Conservation (phyloP, 164 flowering plant genomes). For the Kingdonia uniflora region DNA sequence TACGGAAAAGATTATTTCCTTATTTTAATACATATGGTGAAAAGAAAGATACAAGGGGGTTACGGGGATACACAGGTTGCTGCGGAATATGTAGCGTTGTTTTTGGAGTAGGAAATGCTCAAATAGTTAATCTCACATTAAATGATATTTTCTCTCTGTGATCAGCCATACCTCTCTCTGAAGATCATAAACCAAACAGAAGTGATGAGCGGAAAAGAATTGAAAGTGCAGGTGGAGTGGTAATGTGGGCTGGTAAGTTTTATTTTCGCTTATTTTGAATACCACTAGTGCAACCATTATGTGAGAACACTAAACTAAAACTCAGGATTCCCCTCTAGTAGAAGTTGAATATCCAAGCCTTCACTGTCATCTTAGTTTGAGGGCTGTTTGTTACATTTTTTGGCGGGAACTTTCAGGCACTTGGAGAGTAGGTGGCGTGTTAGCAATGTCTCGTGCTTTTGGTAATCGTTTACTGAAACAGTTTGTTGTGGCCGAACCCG, state of each 20-base stretch:
- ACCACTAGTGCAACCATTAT: background rate
- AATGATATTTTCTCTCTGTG: background rate
- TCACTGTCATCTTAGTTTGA: background rate
- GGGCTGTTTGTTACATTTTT: background rate
- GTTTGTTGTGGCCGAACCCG: constrained; percentile 96
- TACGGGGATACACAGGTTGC: too few relatives aligned
- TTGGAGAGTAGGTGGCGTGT: constrained; percentile 98
- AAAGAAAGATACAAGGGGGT: too few relatives aligned
- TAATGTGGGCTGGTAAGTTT: constrained; percentile 95
- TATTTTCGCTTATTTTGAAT: background rate
- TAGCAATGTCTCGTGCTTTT: constrained; percentile 99
- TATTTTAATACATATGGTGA: too few relatives aligned
- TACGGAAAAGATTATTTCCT: too few relatives aligned
- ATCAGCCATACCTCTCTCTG: constrained; percentile 89
- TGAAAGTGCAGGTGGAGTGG: constrained; percentile 95
- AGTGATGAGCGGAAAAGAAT: constrained; percentile 94
- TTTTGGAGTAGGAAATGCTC: too few relatives aligned
- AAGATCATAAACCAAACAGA: constrained; percentile 97
- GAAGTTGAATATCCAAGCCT: background rate
- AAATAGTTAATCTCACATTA: too few relatives aligned
- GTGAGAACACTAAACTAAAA: too few relatives aligned
- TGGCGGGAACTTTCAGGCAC: constrained; percentile 47
- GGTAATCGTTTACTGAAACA: constrained; percentile 93
- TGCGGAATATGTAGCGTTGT: too few relatives aligned
- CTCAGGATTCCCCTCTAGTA: too few relatives aligned